Conservation (phyloP, 192 early-diverging fungal species). For the Backusella circina region DNA sequence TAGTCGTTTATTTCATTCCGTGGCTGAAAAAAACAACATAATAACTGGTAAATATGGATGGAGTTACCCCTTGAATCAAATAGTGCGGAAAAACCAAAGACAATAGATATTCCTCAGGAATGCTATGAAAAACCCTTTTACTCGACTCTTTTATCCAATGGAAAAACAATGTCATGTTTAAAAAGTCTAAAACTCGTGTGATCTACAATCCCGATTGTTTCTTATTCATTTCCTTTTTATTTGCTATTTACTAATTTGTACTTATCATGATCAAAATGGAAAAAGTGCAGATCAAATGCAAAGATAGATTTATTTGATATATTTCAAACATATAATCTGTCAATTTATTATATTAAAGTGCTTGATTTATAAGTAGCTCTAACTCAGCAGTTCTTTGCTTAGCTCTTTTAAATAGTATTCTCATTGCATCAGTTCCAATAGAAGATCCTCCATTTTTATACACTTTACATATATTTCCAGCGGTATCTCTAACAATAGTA, state of each 20-base stretch:
- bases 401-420: not conserved
- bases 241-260: not conserved
- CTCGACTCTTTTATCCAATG: not conserved
- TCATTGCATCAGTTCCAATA: constrained; percentile 25
- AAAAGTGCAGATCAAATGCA: not conserved
- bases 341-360: not conserved
- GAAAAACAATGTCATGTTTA: not conserved
- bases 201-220: not conserved
- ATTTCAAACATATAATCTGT: not conserved
- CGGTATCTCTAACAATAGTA: constrained; percentile 57
- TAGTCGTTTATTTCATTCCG: not conserved
- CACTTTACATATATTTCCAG: constrained; percentile 48
- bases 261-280: not conserved
- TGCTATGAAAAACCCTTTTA: too few species aligned
- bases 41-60: not conserved
- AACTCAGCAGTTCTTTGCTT: not conserved
- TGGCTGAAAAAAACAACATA: not conserved
- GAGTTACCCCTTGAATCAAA: not conserved
- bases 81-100: not conserved
- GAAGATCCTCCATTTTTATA: constrained; percentile 57
- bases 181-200: constrained; percentile 1
- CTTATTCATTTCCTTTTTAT: not conserved
- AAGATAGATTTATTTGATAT: not conserved
- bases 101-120: too few species aligned
- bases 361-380: not conserved